These are phyloP conservation scores for Basipetospora chlamydospora DNA, from an alignment of 2,329 filamentous ascomycete species.

Conservation along the genomic window DNA sequence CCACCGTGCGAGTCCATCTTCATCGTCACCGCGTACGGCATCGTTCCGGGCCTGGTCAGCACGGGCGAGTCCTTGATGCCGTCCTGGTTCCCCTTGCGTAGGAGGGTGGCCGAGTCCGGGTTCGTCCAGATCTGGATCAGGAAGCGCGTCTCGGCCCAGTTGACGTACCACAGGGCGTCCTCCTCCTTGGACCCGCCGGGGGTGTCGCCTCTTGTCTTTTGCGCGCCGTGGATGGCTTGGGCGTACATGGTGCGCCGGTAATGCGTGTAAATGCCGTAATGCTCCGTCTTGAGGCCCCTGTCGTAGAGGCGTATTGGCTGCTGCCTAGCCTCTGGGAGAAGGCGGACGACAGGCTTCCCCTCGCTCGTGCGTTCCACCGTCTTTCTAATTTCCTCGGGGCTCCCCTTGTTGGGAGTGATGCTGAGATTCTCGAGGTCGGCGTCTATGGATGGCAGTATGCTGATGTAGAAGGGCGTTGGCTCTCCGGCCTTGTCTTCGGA, in stretches of 20 bases:
- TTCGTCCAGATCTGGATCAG: conserved; percentile 53
- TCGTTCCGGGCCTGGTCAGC: conserved; percentile 36
- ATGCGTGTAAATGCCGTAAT: conserved; percentile 90
- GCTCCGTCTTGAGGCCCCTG: conserved; percentile 63
- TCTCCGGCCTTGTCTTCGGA: conserved; percentile 62
- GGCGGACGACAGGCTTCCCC: conserved; percentile 52
- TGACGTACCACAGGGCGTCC: conserved; percentile 41
- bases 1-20: conserved; percentile 50
- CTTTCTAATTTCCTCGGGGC: conserved; percentile 57
- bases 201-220: conserved; percentile 24
- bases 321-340: conserved; percentile 55
- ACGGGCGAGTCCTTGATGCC: conserved; percentile 11
- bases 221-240: conserved; percentile 37
- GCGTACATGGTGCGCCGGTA: conserved; percentile 80
- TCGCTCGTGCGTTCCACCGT: conserved; percentile 52
- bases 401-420: conserved; percentile 20
- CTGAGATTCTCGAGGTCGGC: too few species aligned
- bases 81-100: conserved; percentile 14
- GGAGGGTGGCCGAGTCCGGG: conserved; percentile 24
- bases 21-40: conserved; percentile 50
- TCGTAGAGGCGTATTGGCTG: conserved; percentile 82
- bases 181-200: conserved; percentile 36
- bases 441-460: conserved; percentile 40
- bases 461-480: conserved; percentile 78
- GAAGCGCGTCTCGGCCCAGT: conserved; percentile 45